Base-by-base conservation (phyloP, 2,329 filamentous ascomycete species). In the Coleophoma crateriformis region DNA sequence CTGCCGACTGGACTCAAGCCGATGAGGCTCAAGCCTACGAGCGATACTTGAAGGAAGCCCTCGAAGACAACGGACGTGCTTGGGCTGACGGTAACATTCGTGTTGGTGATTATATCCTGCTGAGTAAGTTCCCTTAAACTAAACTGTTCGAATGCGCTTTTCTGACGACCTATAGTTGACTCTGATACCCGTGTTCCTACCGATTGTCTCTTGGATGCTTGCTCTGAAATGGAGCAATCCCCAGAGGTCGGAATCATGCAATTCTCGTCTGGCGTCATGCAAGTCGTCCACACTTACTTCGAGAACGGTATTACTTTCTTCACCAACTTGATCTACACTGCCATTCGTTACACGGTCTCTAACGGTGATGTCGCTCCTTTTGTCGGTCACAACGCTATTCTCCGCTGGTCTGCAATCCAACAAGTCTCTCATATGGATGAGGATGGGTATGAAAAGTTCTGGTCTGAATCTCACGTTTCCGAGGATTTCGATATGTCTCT, bases 71-170 rank as follows among this genome's bases (percentile, higher is more conserved):
- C 50, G 82, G 83, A 15, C 80, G 84, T 27, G 86, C 86, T 27
- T 88, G 85, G 86, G 88, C 88, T 15, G 88, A 90, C 63, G 90
- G 89, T 54, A 90, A 94, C 67, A 85, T 95, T 58, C 87, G 89
- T 46, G 74, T 95, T 19, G 90, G 90, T 49, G 89, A 95, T 68
- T 91, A 90, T 67, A 88, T 91, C 52, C 72, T 88, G 33, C 71
- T 91, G 52, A 87, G 67, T 69, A 62, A 55, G 65, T 57, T 15
- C 17, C 35, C 22, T 13, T 33, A 39, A 4, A 13, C 63, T 61
- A 3, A 61, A 64, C 33, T 61, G 59, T 12, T 63, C 8, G 14
- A 13, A 27, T 32, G 33, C 27, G 27, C 27, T 27, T 45, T 33
- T 39, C 54, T 63, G 52, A 61, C 45, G 14, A 54, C 6, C 6